phyloP scores from a whole-genome alignment of 192 early-diverging fungal genomes.

The Backusella tarrabulga region DNA sequence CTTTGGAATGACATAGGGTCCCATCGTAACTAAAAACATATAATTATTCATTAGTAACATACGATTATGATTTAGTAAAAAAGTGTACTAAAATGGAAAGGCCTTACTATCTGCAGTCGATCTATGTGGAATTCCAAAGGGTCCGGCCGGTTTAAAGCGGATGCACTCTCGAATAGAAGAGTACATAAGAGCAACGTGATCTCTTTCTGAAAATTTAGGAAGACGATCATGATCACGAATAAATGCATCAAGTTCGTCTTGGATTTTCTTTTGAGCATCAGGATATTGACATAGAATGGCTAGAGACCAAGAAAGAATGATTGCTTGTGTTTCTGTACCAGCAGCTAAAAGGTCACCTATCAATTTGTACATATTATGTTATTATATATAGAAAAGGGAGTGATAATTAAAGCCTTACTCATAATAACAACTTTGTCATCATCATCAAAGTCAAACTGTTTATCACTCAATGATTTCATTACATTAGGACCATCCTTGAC shows the following conservation, averaged over 20 bases:
- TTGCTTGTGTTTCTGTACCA: conserved; percentile 1
- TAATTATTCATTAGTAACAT: neutral
- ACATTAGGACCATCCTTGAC: neutral
- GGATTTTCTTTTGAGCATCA: conserved; percentile 13
- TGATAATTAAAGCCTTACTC: neutral
- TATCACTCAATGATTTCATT: neutral
- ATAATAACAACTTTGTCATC: conserved; percentile 4
- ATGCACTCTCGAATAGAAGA: conserved; percentile 24
- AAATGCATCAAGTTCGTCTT: conserved; percentile 10
- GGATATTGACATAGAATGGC: conserved; percentile 22
- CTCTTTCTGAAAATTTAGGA: conserved; percentile 3
- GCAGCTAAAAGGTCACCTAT: conserved; percentile 10
- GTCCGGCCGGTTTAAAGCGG: neutral
- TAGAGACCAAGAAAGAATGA: conserved; percentile 15
- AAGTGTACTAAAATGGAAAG: neutral
- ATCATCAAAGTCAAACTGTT: neutral
- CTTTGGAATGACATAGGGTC: conserved; percentile 48
- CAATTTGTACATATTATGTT: neutral
- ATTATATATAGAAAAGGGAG: neutral
- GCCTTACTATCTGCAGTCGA: conserved; percentile 10
- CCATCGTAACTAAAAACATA: conserved; percentile 1
- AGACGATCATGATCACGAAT: neutral
- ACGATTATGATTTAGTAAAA: neutral
- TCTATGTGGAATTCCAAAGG: conserved; percentile 10
- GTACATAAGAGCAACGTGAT: conserved; percentile 9